Conservation (phyloP, 345 rosid species). For the Theobroma cacao region DNA sequence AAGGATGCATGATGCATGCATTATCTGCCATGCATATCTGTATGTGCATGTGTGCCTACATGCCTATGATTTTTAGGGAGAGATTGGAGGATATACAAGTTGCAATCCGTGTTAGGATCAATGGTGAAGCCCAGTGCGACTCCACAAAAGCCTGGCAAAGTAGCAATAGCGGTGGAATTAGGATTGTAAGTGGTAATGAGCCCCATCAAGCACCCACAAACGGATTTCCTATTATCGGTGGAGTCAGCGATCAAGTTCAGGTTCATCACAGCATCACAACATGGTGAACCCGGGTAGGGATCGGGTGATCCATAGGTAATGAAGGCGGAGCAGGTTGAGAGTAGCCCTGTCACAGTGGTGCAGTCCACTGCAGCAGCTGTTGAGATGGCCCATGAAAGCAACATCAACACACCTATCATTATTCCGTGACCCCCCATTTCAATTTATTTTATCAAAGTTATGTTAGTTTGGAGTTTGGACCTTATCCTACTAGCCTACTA, state of each 20-base stretch:
- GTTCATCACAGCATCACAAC: constrained; percentile 51
- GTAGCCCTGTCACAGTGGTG: constrained; percentile 43
- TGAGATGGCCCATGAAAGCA: constrained; percentile 15
- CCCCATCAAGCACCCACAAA: constrained; percentile 49
- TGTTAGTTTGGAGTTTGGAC: background rate
- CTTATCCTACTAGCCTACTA: background rate
- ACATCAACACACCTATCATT: background rate
- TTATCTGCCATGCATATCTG: background rate
- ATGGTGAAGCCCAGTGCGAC: constrained; percentile 61
- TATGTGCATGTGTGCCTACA: background rate
- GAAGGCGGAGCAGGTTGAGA: constrained; percentile 47
- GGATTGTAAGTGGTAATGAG: constrained; percentile 44
- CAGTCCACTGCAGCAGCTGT: constrained; percentile 40
- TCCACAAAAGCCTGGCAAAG: constrained; percentile 77
- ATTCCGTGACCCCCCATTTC: constrained; percentile 1
- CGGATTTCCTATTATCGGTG: constrained; percentile 23
- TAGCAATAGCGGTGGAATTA: constrained; percentile 65
- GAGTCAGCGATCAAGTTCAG: constrained; percentile 38
- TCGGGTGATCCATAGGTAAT: constrained; percentile 52
- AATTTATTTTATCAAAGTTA: background rate
- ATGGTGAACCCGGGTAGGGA: constrained; percentile 50
- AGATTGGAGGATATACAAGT: constrained; percentile 28
- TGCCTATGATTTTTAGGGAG: background rate
- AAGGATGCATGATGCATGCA: too few relatives aligned
- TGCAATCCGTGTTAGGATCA: constrained; percentile 67